Evolutionary conservation across 441 rosid genomes (phyloP).

Genomic region (Eruca vesicaria): DNA sequence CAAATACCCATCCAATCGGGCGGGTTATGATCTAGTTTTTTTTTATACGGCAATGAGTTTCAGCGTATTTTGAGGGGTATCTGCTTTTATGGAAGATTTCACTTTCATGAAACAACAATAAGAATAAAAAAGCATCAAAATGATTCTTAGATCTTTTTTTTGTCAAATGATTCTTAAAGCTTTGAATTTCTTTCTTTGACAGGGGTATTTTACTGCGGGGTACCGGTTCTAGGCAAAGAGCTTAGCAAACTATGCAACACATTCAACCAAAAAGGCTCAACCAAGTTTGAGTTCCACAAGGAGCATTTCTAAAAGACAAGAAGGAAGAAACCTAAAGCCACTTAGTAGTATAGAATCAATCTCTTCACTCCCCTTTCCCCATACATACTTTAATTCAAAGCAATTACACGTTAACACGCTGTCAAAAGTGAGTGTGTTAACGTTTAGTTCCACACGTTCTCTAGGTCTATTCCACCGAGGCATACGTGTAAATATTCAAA

Average conservation of each 20-base stretch:
- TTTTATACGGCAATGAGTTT: not conserved
- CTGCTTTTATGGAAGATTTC: not conserved
- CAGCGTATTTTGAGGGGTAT: not conserved
- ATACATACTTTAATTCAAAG: not conserved
- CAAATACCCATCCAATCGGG: too few species aligned
- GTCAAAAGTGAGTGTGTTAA: conserved; percentile 37
- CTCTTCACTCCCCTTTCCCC: not conserved
- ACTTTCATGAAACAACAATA: not conserved
- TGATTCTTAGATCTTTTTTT: not conserved
- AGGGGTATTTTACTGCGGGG: conserved; percentile 78
- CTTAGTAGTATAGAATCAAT: conserved; percentile 18
- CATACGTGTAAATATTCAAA: conserved; percentile 34
- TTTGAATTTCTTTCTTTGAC: not conserved
- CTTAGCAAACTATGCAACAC: conserved; percentile 62
- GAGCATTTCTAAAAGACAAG: conserved; percentile 52
- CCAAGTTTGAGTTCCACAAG: conserved; percentile 75
- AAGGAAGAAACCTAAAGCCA: conserved; percentile 18
- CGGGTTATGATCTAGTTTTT: too few species aligned
- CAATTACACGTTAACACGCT: conserved; percentile 26
- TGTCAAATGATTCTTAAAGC: not conserved
- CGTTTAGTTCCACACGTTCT: conserved; percentile 27
- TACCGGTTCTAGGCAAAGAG: conserved; percentile 66
- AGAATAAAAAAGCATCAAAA: not conserved
- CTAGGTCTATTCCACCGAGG: conserved; percentile 23
- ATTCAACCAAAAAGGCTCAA: conserved; percentile 68